Percentiles rank a stretch among this genome's conserved stretches.
Conservation (phyloP, 331 rosid genomes). For the Telfairia occidentalis region DNA sequence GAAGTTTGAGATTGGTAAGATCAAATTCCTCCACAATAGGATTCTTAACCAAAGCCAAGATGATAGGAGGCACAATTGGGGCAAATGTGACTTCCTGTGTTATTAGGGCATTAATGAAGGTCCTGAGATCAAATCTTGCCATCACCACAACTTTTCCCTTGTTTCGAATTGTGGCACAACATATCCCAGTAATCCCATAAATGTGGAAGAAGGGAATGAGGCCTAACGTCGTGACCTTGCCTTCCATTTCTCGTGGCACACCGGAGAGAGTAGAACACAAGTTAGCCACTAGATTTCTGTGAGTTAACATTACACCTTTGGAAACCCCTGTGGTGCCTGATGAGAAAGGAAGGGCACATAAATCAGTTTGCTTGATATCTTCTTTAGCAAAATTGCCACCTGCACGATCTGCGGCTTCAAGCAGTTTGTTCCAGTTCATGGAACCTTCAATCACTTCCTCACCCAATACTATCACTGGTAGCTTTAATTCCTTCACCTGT, state of each 20-base stretch:
- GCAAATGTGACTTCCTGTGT: conserved; percentile 68
- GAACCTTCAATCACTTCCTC: conserved; percentile 60
- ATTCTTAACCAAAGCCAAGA: conserved; percentile 64
- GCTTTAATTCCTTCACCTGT: conserved; percentile 51
- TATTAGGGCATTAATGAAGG: conserved; percentile 59
- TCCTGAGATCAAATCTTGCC: conserved; percentile 61
- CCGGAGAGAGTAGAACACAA: conserved; percentile 75
- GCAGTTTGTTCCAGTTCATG: conserved; percentile 61
- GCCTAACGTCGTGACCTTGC: conserved; percentile 63
- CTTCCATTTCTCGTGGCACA: conserved; percentile 42
- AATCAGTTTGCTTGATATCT: conserved; percentile 41
- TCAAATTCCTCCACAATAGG: conserved; percentile 72
- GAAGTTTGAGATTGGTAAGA: conserved; percentile 68
- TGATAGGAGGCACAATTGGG: conserved; percentile 85
- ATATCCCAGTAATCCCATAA: conserved; percentile 86
- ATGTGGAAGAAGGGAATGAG: conserved; percentile 80
- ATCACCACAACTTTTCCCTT: conserved; percentile 88
- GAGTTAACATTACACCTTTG: conserved; percentile 89
- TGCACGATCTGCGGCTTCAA: conserved; percentile 65
- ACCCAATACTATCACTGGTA: conserved; percentile 55
- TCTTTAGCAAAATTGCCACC: conserved; percentile 21
- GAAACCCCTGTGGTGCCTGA: conserved; percentile 91
- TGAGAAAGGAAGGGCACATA: conserved; percentile 89
- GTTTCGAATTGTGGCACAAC: conserved; percentile 68
- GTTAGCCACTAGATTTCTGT: conserved; percentile 63